Conservation (phyloP, 148 eudicot genomes). For the Agrostemma githago region DNA sequence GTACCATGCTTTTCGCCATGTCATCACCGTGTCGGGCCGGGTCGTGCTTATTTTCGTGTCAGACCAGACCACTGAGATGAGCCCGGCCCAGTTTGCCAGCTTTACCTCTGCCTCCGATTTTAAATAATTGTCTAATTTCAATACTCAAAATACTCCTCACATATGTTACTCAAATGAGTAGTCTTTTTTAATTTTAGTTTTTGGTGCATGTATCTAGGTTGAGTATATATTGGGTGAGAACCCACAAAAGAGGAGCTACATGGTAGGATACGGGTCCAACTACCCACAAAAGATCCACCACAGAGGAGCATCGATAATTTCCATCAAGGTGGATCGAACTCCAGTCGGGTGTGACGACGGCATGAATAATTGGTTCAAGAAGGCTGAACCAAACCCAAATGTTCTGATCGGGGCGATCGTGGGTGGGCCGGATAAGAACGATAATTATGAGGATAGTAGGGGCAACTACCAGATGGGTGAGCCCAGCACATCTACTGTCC, state of each 20-base stretch:
- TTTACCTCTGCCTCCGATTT: no score
- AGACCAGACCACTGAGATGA: no score
- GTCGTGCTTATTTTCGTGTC: no score
- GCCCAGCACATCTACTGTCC: slow-evolving; percentile 36
- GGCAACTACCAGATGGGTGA: slow-evolving; percentile 33
- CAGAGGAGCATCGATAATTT: slow-evolving; percentile 52
- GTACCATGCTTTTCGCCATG: no score
- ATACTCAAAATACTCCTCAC: no score
- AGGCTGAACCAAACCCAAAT: slow-evolving; percentile 37
- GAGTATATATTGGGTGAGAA: slow-evolving; percentile 50
- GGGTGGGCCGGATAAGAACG: slow-evolving; percentile 50
- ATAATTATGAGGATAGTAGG: slow-evolving; percentile 36
- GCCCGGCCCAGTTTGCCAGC: no score
- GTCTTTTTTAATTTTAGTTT: neutral
- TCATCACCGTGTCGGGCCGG: no score
- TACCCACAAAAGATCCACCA: slow-evolving; percentile 47
- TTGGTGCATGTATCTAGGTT: slow-evolving; percentile 20
- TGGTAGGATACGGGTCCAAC: slow-evolving; percentile 46
- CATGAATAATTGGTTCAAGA: slow-evolving; percentile 32
- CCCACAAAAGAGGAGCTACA: slow-evolving; percentile 40
- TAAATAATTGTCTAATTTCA: no score
- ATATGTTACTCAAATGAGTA: no score
- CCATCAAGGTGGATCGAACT: slow-evolving; percentile 24
- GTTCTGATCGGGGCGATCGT: slow-evolving; percentile 44
- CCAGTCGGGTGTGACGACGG: slow-evolving; percentile 40